Evolutionary conservation across 352 stramenopile genomes (phyloP), one percentile per base, ranked within the genome.

Genomic region (Phytophthora lateralis): DNA sequence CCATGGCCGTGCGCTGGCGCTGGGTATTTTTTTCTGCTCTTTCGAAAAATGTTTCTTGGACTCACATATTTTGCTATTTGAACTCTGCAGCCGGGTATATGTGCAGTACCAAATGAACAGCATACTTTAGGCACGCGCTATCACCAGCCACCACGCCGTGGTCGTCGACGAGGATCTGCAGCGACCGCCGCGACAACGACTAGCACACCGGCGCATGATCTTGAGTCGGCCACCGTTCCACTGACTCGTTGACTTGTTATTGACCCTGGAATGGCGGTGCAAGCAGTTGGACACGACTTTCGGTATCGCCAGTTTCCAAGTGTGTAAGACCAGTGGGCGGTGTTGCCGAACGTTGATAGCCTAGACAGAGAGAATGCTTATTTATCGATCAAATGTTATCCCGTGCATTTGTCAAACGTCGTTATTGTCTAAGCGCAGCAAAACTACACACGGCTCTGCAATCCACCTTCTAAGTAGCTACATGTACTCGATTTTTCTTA

Each of bases 1-100:
- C 85, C 24, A 93, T 93, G 85, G 55, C 74, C 26, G 80, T 91
- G 17, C 80, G 80, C 15, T 93, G 82, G 82, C 82, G 82, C 61
- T 93, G 82, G 80, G 79, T 85, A 53, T 27, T 11, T 17, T 35
- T 42, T 24, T 7, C n/a, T 43, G 34, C 15, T 43, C 6, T 10
- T 21, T 21, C 24, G 37, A n/a, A 24, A 14, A 37, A 39, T 12
- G 10, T 55, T 53, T 46, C 26, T 61, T 26, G 1, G 17, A 11
- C 20, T 45, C 1, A 20, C 26, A 0, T 51, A 6, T 10, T 35
- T 59, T 60, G 27, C 21, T 62, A 18, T 66, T 43, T 26, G 18
- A 43, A 54, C 10, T 39, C 14, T 62, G 4, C 26, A 93, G 84
- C 85, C 85, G 24, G 85, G 85, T 6, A 80, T 93, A 47, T 93